Evolutionary conservation across 2,329 filamentous ascomycete genomes (phyloP), one percentile per base, ranked within the genome.

Genomic region (Meredithiella fracta): DNA sequence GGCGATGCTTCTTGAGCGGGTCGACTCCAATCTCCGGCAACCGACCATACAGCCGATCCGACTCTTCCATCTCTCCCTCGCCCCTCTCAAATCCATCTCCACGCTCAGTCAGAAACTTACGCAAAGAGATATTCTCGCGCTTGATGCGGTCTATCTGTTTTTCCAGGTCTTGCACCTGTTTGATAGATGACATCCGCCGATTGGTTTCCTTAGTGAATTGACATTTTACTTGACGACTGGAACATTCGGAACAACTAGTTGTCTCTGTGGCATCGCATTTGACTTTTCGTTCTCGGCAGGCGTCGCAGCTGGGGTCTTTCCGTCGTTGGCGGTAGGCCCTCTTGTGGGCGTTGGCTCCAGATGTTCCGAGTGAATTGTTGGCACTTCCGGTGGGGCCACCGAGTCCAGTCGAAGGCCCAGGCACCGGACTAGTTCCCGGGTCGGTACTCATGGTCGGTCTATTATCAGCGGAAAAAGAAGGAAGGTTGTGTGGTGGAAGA

Each of bases 161-260:
- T 70, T 97, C 91, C 25, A 98, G 75, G 67, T 98, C 92, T 69
- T 97, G 92, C 11, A 97, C 86, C 73, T 96, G 92, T 78, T 97
- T 98, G 71, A 97, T 97, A 1, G 91, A 97, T 17, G 92, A 97
- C 92, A 98, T 98, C 60, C 92, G 82, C 58, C 92, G 79, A 67
- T 98, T 98, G 11, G 92, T 98, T 69, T 98, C 92, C 70, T 98
- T 98, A 52, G 92, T 98, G 67, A 98, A 98, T 65, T 97, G 91
- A 66, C 92, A 98, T 68, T 94, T 94, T 61, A 97, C 91, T 66
- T 91, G 94, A 61, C 92, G 83, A 67, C 90, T 96, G 3, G 88
- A 92, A 70, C 92, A 98, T 70, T 98, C 92, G 1, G 92, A 96
- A 68, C 92, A 98, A 69, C 91, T 95, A 9, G 86, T 83, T 17